These are phyloP conservation scores for Singerocomus rubriflavus DNA, from an alignment of 1,284 basidiomycete genomes.

Conservation along the genomic window DNA sequence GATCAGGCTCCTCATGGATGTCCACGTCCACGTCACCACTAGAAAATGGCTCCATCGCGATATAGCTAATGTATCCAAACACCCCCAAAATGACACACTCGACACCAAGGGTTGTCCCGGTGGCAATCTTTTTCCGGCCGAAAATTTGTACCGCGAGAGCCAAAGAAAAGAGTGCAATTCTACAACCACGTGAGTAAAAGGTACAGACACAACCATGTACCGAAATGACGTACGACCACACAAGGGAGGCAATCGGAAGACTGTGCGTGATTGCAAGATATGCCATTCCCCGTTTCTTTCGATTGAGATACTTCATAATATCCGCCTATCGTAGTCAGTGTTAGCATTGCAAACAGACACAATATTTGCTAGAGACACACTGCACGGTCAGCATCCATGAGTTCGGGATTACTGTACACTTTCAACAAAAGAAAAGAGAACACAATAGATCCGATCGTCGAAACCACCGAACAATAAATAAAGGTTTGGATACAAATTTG, in stretches of 20 bases:
- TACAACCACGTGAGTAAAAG: not conserved
- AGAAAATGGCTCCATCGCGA: too few relatives aligned
- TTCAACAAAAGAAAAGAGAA: conserved; percentile 19
- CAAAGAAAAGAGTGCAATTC: conserved; percentile 12
- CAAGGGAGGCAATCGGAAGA: conserved; percentile 17
- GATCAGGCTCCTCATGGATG: too few relatives aligned
- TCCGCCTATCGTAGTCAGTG: not conserved
- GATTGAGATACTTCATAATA: conserved; percentile 8
- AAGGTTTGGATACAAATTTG: too few relatives aligned
- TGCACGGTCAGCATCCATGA: conserved; percentile 3
- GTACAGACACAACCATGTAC: not conserved
- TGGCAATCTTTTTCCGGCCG: not conserved
- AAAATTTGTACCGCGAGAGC: conserved; percentile 17
- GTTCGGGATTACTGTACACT: conserved; percentile 16
- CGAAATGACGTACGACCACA: conserved; percentile 19
- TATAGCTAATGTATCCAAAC: too few relatives aligned
- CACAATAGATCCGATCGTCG: conserved; percentile 15
- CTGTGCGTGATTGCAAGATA: conserved; percentile 17
- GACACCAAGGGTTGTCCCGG: conserved; percentile 1
- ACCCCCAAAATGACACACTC: conserved; percentile 11
- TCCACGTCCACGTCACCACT: too few relatives aligned
- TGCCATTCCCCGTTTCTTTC: conserved; percentile 10
- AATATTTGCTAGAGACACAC: conserved; percentile 8
- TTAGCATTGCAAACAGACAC: not conserved
- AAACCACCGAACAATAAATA: conserved; percentile 16